A percentile compares a stretch with the other conserved stretches of the same genome.
Evolutionary conservation across 164 flowering plant genomes (phyloP).

Genomic region (Hamamelis virginiana): DNA sequence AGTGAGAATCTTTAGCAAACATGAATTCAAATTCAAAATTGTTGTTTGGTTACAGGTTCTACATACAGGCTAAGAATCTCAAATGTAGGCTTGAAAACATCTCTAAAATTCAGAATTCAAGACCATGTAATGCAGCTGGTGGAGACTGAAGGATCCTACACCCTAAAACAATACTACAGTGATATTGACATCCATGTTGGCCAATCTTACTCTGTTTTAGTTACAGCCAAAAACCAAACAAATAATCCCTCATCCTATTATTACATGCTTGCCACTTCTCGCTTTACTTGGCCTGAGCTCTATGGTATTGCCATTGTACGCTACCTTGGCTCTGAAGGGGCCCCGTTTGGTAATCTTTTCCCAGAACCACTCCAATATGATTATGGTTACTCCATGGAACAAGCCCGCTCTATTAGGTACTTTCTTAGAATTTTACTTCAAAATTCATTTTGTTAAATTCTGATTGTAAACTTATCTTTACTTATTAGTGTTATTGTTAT

Average conservation of each 20-base stretch:
- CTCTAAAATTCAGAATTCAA: constrained; percentile 46
- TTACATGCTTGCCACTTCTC: constrained; percentile 37
- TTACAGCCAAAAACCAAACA: constrained; percentile 18
- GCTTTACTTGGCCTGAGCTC: constrained; percentile 25
- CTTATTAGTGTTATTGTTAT: no score
- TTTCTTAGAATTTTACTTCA: no score
- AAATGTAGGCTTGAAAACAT: constrained; percentile 41
- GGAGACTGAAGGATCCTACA: constrained; percentile 47
- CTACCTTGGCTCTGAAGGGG: constrained; percentile 21
- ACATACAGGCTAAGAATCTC: constrained; percentile 42
- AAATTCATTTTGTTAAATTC: no score
- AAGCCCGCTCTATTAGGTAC: constrained; percentile 49
- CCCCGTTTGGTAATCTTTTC: constrained; percentile 19
- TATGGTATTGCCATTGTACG: constrained; percentile 24
- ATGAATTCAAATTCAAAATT: no score
- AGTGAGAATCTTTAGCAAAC: no score
- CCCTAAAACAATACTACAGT: constrained; percentile 21
- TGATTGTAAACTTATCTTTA: no score
- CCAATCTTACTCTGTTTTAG: constrained; percentile 36
- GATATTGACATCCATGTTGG: constrained; percentile 31
- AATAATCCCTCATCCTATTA: constrained; percentile 20
- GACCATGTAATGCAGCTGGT: constrained; percentile 36
- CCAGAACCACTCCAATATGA: constrained; percentile 27
- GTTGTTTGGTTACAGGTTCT: constrained; percentile 21
- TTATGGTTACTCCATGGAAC: constrained; percentile 32